Conservation (phyloP, 768 basidiomycete species). For the Porphyrellus cyaneotinctus region DNA sequence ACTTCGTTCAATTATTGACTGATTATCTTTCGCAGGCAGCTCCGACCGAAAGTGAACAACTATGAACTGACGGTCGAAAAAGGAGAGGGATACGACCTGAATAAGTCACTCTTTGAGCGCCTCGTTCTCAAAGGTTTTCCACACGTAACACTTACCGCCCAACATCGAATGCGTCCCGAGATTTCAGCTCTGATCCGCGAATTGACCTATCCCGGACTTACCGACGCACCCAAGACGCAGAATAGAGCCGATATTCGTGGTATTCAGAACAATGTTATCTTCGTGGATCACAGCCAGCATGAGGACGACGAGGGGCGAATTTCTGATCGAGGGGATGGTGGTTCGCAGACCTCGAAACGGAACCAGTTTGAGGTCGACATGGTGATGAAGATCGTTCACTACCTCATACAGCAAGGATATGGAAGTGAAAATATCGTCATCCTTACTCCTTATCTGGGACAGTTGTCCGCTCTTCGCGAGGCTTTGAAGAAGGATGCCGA, state of each 20-base stretch:
- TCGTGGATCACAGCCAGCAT: conserved; percentile 52
- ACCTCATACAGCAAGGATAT: conserved; percentile 67
- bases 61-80: conserved; percentile 66
- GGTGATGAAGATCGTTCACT: conserved; percentile 62
- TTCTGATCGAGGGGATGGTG: conserved; percentile 44
- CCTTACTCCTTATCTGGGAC: conserved; percentile 67
- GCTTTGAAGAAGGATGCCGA: conserved; percentile 46
- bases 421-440: conserved; percentile 56
- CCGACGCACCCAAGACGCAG: conserved; percentile 48
- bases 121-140: conserved; percentile 60
- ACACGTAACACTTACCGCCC: conserved; percentile 49
- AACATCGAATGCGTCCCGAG: conserved; percentile 75
- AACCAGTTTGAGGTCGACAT: conserved; percentile 59
- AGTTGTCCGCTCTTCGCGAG: conserved; percentile 48
- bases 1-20: not conserved
- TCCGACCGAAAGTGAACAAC: conserved; percentile 69
- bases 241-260: conserved; percentile 52
- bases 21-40: conserved; percentile 42
- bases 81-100: conserved; percentile 62
- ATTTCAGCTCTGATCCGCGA: conserved; percentile 58
- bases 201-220: conserved; percentile 62
- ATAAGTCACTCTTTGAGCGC: conserved; percentile 65
- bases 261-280: conserved; percentile 53
- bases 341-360: conserved; percentile 53
- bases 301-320: conserved; percentile 47